Evolutionary conservation across 2,329 filamentous ascomycete genomes (phyloP).

Genomic region (Aspergillus fischeri): DNA sequence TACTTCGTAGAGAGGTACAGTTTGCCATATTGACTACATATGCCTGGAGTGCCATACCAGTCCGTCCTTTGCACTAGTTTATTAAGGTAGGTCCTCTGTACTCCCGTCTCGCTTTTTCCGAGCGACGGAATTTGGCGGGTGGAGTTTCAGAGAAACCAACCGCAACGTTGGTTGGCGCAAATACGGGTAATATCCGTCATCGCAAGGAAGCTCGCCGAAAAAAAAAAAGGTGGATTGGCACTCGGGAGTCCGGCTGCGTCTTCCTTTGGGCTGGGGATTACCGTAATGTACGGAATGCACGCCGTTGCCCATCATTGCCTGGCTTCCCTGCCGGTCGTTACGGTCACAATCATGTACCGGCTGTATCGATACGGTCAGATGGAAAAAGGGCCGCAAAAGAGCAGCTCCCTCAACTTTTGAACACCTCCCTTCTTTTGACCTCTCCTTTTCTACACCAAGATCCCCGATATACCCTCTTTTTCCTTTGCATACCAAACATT

Average conservation of each 20-base stretch:
- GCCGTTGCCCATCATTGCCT: constrained; percentile 5
- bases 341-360: constrained; percentile 27
- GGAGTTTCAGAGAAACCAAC: constrained; percentile 1
- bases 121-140: constrained; percentile 16
- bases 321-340: constrained; percentile 11
- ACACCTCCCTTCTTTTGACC: constrained; percentile 17
- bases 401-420: constrained; percentile 23
- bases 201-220: not conserved
- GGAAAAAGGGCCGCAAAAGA: constrained; percentile 31
- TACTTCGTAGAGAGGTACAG: not conserved
- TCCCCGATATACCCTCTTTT: constrained; percentile 31
- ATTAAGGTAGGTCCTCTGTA: not conserved
- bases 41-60: not conserved
- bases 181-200: not conserved
- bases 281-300: constrained; percentile 16
- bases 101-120: constrained; percentile 9
- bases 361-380: constrained; percentile 30
- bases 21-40: not conserved
- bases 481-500: constrained; percentile 32
- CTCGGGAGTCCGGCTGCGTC: constrained; percentile 22
- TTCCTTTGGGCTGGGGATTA: constrained; percentile 22
- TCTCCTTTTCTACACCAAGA: constrained; percentile 33
- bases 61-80: not conserved
- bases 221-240: constrained; percentile 1
- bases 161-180: not conserved